Evolutionary conservation across 2,329 filamentous ascomycete species (phyloP).

Genomic region (Chaetomium sp.): DNA sequence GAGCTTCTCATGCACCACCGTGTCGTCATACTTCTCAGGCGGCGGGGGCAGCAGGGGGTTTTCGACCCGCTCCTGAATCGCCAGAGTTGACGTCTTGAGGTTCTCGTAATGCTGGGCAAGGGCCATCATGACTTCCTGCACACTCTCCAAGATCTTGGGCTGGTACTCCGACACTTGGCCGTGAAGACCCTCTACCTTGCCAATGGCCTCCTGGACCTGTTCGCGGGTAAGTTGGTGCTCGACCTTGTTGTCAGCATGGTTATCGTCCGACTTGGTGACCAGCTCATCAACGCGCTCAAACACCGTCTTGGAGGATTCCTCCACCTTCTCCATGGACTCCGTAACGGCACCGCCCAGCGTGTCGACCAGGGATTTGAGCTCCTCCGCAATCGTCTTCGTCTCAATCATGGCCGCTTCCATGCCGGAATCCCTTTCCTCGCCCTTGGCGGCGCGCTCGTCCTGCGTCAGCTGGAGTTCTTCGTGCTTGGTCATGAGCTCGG

Average conservation of each 20-base stretch:
- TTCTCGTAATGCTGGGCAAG: conserved; percentile 87
- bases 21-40: conserved; percentile 60
- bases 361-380: conserved; percentile 79
- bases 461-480: conserved; percentile 73
- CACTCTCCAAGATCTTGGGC: conserved; percentile 77
- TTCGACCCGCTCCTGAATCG: conserved; percentile 53
- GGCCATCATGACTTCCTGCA: conserved; percentile 77
- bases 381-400: conserved; percentile 77
- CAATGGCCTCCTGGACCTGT: conserved; percentile 68
- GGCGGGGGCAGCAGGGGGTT: conserved; percentile 53
- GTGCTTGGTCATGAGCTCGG: conserved; percentile 77
- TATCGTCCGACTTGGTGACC: conserved; percentile 67
- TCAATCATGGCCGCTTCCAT: conserved; percentile 67
- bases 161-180: conserved; percentile 75
- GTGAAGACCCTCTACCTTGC: conserved; percentile 68
- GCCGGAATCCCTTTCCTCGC: conserved; percentile 65
- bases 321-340: conserved; percentile 79
- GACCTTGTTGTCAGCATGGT: conserved; percentile 63
- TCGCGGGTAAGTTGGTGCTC: conserved; percentile 81
- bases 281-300: conserved; percentile 78
- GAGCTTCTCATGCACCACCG: conserved; percentile 52
- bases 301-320: conserved; percentile 79
- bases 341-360: conserved; percentile 75
- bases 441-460: conserved; percentile 66
- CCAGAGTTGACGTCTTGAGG: conserved; percentile 58